phyloP scores from a whole-genome alignment of 306 rosid species.

The Prunus mongolica region DNA sequence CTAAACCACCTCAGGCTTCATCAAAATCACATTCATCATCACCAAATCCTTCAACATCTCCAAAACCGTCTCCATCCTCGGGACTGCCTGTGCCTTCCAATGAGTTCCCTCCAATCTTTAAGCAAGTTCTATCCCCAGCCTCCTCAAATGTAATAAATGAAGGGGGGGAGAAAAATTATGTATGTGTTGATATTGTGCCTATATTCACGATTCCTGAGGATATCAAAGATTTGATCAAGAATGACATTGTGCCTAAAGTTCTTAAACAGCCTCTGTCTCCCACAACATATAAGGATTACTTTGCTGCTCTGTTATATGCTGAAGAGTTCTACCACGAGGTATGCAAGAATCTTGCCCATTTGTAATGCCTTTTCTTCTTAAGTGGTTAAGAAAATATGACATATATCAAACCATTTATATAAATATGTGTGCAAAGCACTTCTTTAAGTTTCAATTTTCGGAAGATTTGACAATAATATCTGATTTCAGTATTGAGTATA shows the following conservation, averaged over 20 bases:
- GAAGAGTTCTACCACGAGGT: constrained; percentile 42
- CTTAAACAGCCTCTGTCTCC: constrained; percentile 25
- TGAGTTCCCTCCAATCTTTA: not conserved
- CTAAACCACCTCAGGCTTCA: constrained; percentile 1
- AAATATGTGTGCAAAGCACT: not conserved
- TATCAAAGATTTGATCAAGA: constrained; percentile 29
- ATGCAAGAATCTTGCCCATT: not conserved
- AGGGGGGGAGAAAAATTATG: constrained; percentile 1
- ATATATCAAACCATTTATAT: not conserved
- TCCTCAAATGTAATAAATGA: not conserved
- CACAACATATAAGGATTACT: constrained; percentile 31
- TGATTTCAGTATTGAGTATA: not conserved
- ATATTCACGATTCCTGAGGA: constrained; percentile 28
- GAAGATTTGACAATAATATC: not conserved
- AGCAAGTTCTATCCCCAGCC: not conserved
- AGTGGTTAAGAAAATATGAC: not conserved
- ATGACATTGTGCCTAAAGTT: constrained; percentile 26
- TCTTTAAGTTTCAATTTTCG: not conserved
- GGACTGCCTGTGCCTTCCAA: not conserved
- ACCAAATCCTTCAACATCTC: not conserved
- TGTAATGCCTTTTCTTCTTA: not conserved
- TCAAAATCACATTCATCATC: too few relatives aligned
- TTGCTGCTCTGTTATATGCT: constrained; percentile 37
- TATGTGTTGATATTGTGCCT: constrained; percentile 6
- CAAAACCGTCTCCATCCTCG: not conserved